Evolutionary conservation across 106 monocot genomes (phyloP), one percentile per base, ranked within the genome.

Genomic region (Platanthera zijinensis): DNA sequence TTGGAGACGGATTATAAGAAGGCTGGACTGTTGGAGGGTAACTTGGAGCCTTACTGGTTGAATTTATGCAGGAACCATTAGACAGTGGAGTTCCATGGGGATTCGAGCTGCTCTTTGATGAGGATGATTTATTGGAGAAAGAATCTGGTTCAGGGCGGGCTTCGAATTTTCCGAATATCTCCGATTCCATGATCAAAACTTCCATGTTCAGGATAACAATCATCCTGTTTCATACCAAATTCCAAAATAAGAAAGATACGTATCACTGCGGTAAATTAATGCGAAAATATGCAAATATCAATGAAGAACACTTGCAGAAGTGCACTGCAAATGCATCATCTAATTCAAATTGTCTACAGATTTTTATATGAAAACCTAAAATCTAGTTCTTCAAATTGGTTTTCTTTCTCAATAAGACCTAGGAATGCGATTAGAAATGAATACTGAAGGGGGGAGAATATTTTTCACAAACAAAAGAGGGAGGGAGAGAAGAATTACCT

Each of bases 171-270:
- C 90, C 94, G 71, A 88, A 85, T 30, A 85, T 76, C 39, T 90
- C 85, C 77, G 81, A 83, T 69, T 92, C 81, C 13, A 70, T 46
- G 28, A 88, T 59, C 77, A 94, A 56, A 48, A 85, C 80, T 77
- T 99, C 89, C 89, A 99, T 80, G 85, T 99, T 94, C 64, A 99
- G 84, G 53, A 99, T 80, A 57, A 99, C 83, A 80, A 99, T 92
- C 48, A 92, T 68, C 84, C 99, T 99, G 85, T 74, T 83, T 5
- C 32, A 81, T 61, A 47, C 80, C 50, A 70, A 52, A 18, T 10
- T 73, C 46, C 11, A 52, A 71, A 15, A 48, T 71, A 2, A 71
- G 5, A 48, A 11, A 15, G 8, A 61, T 61, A 18, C 18, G 21
- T 21, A 61, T 8, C 21, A 2, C 52, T 5, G 4, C 8, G 2